phyloP scores from a whole-genome alignment of 768 basidiomycete species.

The Suillus ampliporus region DNA sequence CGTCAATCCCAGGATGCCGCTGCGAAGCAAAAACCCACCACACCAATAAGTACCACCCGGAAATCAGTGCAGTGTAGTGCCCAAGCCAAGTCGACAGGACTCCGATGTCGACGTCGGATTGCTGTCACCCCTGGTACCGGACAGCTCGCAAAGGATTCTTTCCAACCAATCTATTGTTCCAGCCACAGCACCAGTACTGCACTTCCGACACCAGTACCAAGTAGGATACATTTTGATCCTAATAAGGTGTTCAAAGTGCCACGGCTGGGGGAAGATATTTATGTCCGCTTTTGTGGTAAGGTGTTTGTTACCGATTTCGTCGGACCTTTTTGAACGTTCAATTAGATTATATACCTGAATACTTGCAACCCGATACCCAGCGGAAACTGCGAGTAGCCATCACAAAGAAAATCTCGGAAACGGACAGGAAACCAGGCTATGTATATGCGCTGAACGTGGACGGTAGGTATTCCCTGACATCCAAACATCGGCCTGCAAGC shows the following conservation, averaged over 20 bases:
- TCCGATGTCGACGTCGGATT: background rate
- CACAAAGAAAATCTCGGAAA: conserved; percentile 61
- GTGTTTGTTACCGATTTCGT: conserved; percentile 8
- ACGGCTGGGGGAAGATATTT: conserved; percentile 46
- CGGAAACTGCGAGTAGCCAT: conserved; percentile 57
- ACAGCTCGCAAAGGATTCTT: background rate
- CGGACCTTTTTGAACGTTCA: conserved; percentile 12
- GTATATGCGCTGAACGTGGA: conserved; percentile 74
- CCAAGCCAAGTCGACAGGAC: background rate
- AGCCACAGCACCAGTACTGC: too few relatives aligned
- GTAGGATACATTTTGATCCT: conserved; percentile 45
- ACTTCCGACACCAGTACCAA: background rate
- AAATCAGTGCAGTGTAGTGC: background rate
- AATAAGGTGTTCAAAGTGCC: conserved; percentile 61
- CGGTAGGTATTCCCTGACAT: conserved; percentile 13
- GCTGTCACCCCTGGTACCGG: too few relatives aligned
- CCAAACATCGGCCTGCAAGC: background rate
- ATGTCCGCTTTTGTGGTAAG: conserved; percentile 65
- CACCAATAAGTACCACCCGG: too few relatives aligned
- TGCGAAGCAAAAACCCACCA: background rate
- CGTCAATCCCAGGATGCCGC: background rate
- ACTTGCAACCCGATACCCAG: conserved; percentile 65
- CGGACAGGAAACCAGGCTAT: conserved; percentile 78
- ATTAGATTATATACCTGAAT: conserved; percentile 74
- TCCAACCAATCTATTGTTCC: background rate